Conservation (phyloP, 108 stramenopile species). For the Stephanodiscus triporus region DNA sequence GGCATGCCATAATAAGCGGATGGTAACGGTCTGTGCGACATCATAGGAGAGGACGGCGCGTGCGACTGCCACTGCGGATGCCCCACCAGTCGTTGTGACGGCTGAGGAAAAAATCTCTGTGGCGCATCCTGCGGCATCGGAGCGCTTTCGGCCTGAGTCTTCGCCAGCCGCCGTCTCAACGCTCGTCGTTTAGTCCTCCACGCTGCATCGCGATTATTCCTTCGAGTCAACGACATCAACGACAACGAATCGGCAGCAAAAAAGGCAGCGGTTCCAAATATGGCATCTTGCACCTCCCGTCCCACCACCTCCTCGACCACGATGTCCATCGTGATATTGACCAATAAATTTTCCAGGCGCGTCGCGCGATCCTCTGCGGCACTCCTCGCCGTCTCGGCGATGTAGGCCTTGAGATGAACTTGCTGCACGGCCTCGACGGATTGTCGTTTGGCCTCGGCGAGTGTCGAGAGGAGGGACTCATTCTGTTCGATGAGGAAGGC, state of each 20-base stretch:
- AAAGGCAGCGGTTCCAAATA: neutral
- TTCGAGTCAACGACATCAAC: neutral
- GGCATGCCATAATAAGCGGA: too few species aligned
- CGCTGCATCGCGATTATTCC: neutral
- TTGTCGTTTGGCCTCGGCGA: conserved; percentile 14
- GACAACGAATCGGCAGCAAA: conserved; percentile 1
- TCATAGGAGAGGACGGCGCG: neutral
- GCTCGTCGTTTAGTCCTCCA: neutral
- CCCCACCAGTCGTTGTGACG: neutral
- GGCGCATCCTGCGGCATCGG: neutral
- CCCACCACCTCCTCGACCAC: neutral
- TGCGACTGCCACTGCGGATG: neutral
- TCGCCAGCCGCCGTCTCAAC: too few species aligned
- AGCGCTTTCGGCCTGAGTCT: neutral
- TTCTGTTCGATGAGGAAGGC: conserved; percentile 19
- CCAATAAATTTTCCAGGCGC: conserved; percentile 27
- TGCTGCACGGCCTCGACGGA: conserved; percentile 39
- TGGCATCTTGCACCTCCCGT: conserved; percentile 9
- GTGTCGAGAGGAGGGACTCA: conserved; percentile 20
- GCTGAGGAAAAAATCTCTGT: neutral
- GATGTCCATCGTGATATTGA: conserved; percentile 7
- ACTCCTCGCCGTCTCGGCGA: conserved; percentile 41
- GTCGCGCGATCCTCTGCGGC: conserved; percentile 35
- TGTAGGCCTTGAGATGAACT: conserved; percentile 48
- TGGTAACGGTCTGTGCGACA: neutral